Evolutionary conservation across 441 rosid species (phyloP), one percentile per base, ranked within the genome.

Genomic region (Corymbia calophylla): DNA sequence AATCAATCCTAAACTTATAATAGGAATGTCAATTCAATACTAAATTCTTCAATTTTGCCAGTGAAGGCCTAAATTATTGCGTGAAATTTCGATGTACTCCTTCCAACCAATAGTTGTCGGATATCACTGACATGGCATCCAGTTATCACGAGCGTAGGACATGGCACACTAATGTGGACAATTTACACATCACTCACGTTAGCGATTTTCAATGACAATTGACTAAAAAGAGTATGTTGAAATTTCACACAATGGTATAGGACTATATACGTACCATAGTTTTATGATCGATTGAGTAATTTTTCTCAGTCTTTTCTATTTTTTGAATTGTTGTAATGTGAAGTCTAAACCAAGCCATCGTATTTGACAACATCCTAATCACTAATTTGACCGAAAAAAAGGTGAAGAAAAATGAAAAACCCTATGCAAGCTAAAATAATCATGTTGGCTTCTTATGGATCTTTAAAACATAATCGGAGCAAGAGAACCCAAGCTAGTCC

Each of bases 71-170:
- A 18, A 1, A 68, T 10, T 35, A 18, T 32, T 9, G 2, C 2
- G 0, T 4, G 0, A 68, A 68, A 68, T 68, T 68, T 14, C 11
- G n/a, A 68, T 32, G 14, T 18, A 68, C 7, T 39, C 47, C 80
- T 68, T 32, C 25, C 3, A 0, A 2, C 80, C 47, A 32, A 68
- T 68, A 32, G 25, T 9, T 14, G 2, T 15, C 0, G 0, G 0
- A 68, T 17, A 18, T 32, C 1, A 0, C 11, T 18, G 0, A 68
- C 0, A 0, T 18, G 21, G 1, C 7, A 9, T 68, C 39, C 0
- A 0, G 6, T 32, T 14, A 32, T 68, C 13, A 9, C 1, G 0
- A 4, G 27, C 8, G 17, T 9, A 32, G 4, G 47, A 32, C 0
- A 8, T 68, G 13, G 12, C 47, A 68, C 2, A 4, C 1, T 18